Percentiles rank a stretch among this genome's conserved stretches.
Conservation (phyloP, 805 yeast species). For the Ogataea zsoltii region DNA sequence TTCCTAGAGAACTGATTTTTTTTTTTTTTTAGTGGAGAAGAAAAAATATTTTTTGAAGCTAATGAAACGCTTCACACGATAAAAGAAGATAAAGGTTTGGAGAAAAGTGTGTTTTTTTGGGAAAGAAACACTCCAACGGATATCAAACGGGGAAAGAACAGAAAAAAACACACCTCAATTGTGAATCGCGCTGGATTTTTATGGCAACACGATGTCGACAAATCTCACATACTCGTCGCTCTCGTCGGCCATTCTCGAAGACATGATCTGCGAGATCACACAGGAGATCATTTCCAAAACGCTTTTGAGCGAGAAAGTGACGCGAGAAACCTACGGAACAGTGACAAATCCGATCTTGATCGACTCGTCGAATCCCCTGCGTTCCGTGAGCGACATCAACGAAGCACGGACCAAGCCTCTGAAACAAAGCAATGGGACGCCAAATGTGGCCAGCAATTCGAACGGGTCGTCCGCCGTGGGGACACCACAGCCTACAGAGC, state of each 20-base stretch:
- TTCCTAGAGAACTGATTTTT: constrained; percentile 2
- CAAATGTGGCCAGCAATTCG: constrained; percentile 12
- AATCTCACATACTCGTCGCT: constrained; percentile 32
- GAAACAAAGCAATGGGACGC: constrained; percentile 8
- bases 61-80: too few species aligned
- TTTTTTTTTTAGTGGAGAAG: neutral
- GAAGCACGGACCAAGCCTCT: constrained; percentile 13
- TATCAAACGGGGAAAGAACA: too few species aligned
- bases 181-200: too few species aligned
- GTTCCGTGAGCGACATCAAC: neutral
- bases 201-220: neutral
- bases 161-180: too few species aligned
- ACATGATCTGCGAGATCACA: constrained; percentile 36
- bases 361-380: constrained; percentile 16
- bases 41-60: too few species aligned
- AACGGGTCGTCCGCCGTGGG: constrained; percentile 20
- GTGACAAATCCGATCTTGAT: constrained; percentile 26
- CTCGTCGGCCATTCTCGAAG: constrained; percentile 33
- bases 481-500: constrained; percentile 25
- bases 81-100: too few species aligned
- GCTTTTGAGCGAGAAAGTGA: constrained; percentile 33
- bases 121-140: too few species aligned
- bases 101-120: too few species aligned
- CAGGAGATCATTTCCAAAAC: constrained; percentile 33
- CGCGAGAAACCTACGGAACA: constrained; percentile 34